Conservation (phyloP, 2,329 filamentous ascomycete genomes). For the Calonectria hongkongensis region DNA sequence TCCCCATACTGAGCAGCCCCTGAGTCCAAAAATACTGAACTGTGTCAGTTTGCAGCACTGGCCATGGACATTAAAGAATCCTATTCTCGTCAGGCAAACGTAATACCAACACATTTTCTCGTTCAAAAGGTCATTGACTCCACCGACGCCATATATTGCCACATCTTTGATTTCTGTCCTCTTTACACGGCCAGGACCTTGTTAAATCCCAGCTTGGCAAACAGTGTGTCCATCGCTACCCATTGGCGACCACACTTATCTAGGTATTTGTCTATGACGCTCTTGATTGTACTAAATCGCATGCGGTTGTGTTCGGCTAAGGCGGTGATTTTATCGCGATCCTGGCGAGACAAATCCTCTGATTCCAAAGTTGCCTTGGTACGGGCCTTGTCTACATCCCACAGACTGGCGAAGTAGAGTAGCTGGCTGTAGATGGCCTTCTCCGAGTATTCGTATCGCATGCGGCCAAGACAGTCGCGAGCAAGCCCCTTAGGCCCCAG, state of each 20-base stretch:
- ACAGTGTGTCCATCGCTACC: slow-evolving; percentile 94
- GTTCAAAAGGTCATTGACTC: slow-evolving; percentile 39
- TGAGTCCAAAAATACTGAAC: slow-evolving; percentile 17
- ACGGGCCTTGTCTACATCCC: slow-evolving; percentile 91
- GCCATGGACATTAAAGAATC: background rate
- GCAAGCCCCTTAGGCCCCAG: slow-evolving; percentile 91
- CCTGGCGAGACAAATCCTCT: slow-evolving; percentile 67
- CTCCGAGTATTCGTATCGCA: slow-evolving; percentile 91
- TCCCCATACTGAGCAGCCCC: background rate
- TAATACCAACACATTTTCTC: background rate
- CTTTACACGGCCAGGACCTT: slow-evolving; percentile 50
- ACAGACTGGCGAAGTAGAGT: slow-evolving; percentile 88
- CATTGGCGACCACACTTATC: slow-evolving; percentile 93
- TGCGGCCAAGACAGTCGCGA: slow-evolving; percentile 87
- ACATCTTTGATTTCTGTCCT: background rate
- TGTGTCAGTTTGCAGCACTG: background rate
- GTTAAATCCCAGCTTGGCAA: slow-evolving; percentile 79
- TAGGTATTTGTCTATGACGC: slow-evolving; percentile 87
- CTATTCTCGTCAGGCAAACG: background rate
- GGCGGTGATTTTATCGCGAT: slow-evolving; percentile 79
- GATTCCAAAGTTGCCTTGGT: slow-evolving; percentile 69
- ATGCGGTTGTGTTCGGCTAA: slow-evolving; percentile 88
- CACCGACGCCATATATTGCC: slow-evolving; percentile 37
- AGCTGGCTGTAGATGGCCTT: slow-evolving; percentile 97
- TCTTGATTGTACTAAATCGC: slow-evolving; percentile 85